These are phyloP conservation scores for Bertia moriformis DNA, from an alignment of 2,329 filamentous ascomycete genomes.

Conservation along the genomic window DNA sequence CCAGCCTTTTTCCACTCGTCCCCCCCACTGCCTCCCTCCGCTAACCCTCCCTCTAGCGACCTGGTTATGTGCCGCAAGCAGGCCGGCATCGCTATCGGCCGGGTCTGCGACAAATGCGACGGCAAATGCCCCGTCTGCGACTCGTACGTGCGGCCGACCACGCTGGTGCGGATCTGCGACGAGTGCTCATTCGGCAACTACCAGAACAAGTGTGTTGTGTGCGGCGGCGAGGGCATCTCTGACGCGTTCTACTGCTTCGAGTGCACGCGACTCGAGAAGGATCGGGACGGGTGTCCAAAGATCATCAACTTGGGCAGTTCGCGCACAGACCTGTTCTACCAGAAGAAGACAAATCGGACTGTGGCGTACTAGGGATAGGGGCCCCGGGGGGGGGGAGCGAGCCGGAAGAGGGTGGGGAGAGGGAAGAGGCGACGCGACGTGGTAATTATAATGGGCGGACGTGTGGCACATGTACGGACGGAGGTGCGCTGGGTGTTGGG, in stretches of 20 bases:
- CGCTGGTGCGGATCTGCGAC: constrained; percentile 94
- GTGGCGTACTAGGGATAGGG: constrained; percentile 32
- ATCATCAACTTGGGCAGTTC: constrained; percentile 96
- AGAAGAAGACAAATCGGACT: constrained; percentile 52
- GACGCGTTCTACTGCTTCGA: constrained; percentile 99
- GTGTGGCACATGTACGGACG: no score
- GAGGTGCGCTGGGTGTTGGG: no score
- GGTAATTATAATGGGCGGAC: no score
- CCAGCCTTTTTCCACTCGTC: constrained; percentile 2
- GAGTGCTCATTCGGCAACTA: constrained; percentile 99
- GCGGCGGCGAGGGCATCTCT: constrained; percentile 92
- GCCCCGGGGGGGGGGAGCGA: neutral
- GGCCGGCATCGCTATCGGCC: constrained; percentile 90
- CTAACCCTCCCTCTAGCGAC: constrained; percentile 39
- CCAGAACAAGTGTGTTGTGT: constrained; percentile 99
- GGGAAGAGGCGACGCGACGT: neutral
- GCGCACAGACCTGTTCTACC: constrained; percentile 70
- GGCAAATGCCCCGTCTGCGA: constrained; percentile 99
- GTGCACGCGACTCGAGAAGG: constrained; percentile 91
- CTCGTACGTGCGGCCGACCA: constrained; percentile 94
- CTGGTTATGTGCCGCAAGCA: constrained; percentile 99
- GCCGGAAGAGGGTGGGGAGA: neutral
- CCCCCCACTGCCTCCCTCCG: constrained; percentile 6
- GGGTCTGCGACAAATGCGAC: constrained; percentile 98
- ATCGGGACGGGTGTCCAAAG: constrained; percentile 93